Evolutionary conservation across 1,284 basidiomycete species (phyloP).

Genomic region (Vanrija sp.): DNA sequence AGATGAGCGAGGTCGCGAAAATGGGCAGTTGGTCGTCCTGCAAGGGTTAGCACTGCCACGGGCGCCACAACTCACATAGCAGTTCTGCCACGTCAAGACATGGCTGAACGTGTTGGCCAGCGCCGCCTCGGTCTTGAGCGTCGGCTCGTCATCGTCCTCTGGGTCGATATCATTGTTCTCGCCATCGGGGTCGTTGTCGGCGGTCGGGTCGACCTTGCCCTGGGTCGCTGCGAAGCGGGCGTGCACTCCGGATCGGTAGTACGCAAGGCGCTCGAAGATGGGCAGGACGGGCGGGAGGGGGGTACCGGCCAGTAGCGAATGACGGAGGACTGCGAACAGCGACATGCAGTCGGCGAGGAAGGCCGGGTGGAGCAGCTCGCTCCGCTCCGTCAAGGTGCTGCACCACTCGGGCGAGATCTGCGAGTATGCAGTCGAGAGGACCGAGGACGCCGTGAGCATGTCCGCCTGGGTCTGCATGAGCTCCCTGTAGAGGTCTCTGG

Average conservation of each 20-base stretch:
- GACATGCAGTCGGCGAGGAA: slow-evolving; percentile 44
- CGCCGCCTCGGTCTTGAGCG: not conserved
- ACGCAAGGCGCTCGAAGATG: slow-evolving; percentile 41
- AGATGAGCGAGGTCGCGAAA: slow-evolving; percentile 41
- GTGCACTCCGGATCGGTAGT: slow-evolving; percentile 17
- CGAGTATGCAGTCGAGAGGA: slow-evolving; percentile 35
- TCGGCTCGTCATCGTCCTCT: not conserved
- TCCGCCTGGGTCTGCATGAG: slow-evolving; percentile 28
- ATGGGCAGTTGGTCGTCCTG: slow-evolving; percentile 44
- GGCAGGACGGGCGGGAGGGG: slow-evolving; percentile 43
- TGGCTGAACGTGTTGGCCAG: slow-evolving; percentile 7
- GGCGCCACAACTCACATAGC: slow-evolving; percentile 16
- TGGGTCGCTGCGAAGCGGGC: not conserved
- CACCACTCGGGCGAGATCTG: slow-evolving; percentile 33
- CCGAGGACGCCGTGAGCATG: slow-evolving; percentile 31
- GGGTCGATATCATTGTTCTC: not conserved
- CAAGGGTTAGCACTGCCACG: not conserved
- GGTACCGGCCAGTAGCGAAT: slow-evolving; percentile 31
- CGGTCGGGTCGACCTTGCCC: not conserved
- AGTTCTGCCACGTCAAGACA: slow-evolving; percentile 19
- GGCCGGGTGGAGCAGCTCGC: slow-evolving; percentile 39
- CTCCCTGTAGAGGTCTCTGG: slow-evolving; percentile 33
- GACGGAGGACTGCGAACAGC: slow-evolving; percentile 38
- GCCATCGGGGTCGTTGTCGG: not conserved
- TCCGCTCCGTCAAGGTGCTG: slow-evolving; percentile 15